Conservation (phyloP, 139 green algal genomes). For the Micromonas pusilla region DNA sequence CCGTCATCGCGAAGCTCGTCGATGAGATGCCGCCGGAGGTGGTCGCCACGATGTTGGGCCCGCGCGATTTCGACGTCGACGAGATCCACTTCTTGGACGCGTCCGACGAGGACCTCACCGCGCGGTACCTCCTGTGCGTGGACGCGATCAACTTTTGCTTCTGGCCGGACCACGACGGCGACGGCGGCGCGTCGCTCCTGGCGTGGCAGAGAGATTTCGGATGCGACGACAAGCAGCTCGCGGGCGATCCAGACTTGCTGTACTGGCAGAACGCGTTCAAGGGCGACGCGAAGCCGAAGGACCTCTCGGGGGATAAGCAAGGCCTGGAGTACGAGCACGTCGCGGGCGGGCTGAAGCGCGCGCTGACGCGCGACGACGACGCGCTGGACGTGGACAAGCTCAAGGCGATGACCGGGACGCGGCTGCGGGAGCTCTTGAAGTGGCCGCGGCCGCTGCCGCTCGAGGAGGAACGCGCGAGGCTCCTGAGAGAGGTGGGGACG, state of each 20-base stretch:
- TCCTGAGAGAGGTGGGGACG: slow-evolving; percentile 72
- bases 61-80: slow-evolving; percentile 1
- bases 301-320: too few species aligned
- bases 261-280: neutral
- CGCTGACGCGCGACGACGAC: slow-evolving; percentile 45
- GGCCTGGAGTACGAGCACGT: slow-evolving; percentile 88
- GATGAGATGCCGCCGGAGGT: neutral
- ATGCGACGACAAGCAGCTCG: too few species aligned
- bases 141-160: slow-evolving; percentile 98
- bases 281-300: neutral
- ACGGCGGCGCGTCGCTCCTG: neutral
- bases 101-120: slow-evolving; percentile 39
- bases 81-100: neutral
- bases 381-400: slow-evolving; percentile 50
- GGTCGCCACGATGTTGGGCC: neutral
- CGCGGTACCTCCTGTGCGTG: slow-evolving; percentile 83
- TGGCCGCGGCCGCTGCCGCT: slow-evolving; percentile 57
- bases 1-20: neutral
- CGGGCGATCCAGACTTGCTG: neutral
- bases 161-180: slow-evolving; percentile 56
- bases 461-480: slow-evolving; percentile 69
- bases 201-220: too few species aligned
- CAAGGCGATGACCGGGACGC: slow-evolving; percentile 31
- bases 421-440: slow-evolving; percentile 48
- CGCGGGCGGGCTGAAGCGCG: slow-evolving; percentile 59